A percentile compares a stretch with the other conserved stretches of the same genome.
These are phyloP conservation scores for Yarrowia yakushimensis DNA, from an alignment of 805 yeast species.

Conservation along the genomic window DNA sequence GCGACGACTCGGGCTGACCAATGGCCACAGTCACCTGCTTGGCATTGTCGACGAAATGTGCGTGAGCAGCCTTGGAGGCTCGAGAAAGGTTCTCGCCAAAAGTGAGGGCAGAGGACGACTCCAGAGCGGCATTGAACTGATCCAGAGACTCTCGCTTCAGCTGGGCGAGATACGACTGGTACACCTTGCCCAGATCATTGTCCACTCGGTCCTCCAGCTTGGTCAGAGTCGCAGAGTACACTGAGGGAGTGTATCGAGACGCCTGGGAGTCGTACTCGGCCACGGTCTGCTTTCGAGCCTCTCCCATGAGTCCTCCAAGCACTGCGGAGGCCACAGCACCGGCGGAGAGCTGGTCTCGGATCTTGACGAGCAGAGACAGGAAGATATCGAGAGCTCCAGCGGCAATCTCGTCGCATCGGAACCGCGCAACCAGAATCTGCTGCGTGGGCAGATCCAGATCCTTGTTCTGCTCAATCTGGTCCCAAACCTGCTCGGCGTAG, in stretches of 20 bases:
- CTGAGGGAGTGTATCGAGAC: conserved; percentile 50
- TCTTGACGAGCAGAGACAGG: conserved; percentile 39
- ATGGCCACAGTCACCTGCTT: conserved; percentile 36
- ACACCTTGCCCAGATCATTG: conserved; percentile 32
- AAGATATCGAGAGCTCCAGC: conserved; percentile 49
- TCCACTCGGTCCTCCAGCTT: conserved; percentile 51
- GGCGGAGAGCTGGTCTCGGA: conserved; percentile 35
- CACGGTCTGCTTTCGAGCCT: conserved; percentile 48
- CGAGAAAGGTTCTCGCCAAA: conserved; percentile 35
- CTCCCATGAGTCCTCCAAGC: conserved; percentile 45
- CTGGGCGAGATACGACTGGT: conserved; percentile 10
- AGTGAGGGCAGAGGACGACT: conserved; percentile 27
- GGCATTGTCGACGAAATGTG: conserved; percentile 38
- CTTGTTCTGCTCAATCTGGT: conserved; percentile 85
- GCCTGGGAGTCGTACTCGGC: conserved; percentile 65
- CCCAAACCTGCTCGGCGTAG: conserved; percentile 90
- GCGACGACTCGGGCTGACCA: conserved; percentile 32
- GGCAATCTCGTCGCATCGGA: conserved; percentile 88
- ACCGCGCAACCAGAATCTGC: conserved; percentile 89
- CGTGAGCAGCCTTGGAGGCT: conserved; percentile 32
- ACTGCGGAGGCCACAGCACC: conserved; percentile 30
- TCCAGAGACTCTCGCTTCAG: conserved; percentile 7
- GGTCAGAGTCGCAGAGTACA: conserved; percentile 60
- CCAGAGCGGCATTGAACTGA: conserved; percentile 26
- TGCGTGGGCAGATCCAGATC: conserved; percentile 96